Base-by-base conservation (phyloP, 805 yeast species). In the Metschnikowia kunwiensis region DNA sequence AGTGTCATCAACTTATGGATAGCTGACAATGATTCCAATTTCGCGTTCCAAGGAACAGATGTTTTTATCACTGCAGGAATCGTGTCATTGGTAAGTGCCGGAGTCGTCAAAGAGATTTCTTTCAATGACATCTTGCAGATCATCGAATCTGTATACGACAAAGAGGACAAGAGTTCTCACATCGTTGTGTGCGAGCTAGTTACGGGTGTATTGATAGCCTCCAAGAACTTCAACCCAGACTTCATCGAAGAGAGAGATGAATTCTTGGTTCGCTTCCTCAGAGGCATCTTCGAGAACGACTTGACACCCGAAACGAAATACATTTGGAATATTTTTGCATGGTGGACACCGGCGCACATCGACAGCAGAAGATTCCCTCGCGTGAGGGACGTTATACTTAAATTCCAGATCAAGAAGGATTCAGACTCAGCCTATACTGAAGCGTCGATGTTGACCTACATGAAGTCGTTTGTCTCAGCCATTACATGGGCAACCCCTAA, bases 321-420 rank as follows among this genome's bases (percentile, higher is more conserved):
- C 13, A 77, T 84, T 26, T 93, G 97, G 97, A 69, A 70, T 23
- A 73, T 86, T 0, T 74, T 86, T 32, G 67, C 82, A 3, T 81
- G 86, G 82, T 82, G 87, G 84, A 52, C 78, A 1, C 83, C 87
- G 0, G 58, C 77, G 0, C 80, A 76, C 47, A 65, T 78, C 24
- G 94, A 86, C 55, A 46, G 70, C 32, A 74, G 96, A 53, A 72
- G 96, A 40, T 72, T 76, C 36, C 79, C 81, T 10, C 68, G 70
- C 9, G 55, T 83, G 3, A 58, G 70, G 15, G 54, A 63, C 20
- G 60, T 63, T 7, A 61, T 84, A 11, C 57, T 72, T 13, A 58
- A 70, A 19, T 70, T 81, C 34, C 58, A 67, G 3, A 52, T 80
- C 12, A 75, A 74, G 36, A 55, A 56, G 20, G 66, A 67, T 19